Evolutionary conservation across 2,329 filamentous ascomycete genomes (phyloP), one percentile per base, ranked within the genome.

Genomic region (Colletotrichum destructivum): DNA sequence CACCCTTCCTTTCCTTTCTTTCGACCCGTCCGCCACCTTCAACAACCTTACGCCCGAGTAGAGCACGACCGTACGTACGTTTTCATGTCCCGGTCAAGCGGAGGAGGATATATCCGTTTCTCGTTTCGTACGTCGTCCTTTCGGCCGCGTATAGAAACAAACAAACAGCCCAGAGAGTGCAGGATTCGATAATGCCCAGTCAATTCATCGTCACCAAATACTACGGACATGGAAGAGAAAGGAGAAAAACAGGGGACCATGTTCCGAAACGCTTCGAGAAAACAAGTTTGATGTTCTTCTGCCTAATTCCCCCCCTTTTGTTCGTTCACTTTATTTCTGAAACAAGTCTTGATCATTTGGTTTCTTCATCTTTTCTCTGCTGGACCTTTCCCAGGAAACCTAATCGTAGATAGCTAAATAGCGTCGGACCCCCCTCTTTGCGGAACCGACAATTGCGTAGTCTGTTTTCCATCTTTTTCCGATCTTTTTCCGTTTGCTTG

Each of bases 401-500:
- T 71, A 71, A 71, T 71, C 69, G 65, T 71, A 71, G 69, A 71
- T 71, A 71, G 69, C 38, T 71, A 71, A 72, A 70, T 62, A 62
- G 59, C 38, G n/a, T 38, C 31, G 4, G 31, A 38, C 6, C n/a
- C 12, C 57, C 9, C 2, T 51, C 60, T 7, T 38, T 38, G 35
- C 35, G 35, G 18, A 52, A 38, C 31, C 18, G 31, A n/a, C 31
- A 62, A 26, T 52, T 40, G 56, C 31, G 23, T 18, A 52, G 42
- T 69, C 65, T 54, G 18, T 40, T 31, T 21, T 1, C 46, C 35
- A 35, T 40, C 49, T 49, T 31, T 56, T 63, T 38, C 42, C 21
- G 7, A 12, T 42, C 11, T 16, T 21, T 21, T 38, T 7, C 18
- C 18, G 12, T 61, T 57, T 59, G 31, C 62, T 49, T 63, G 67